phyloP scores from a whole-genome alignment of 768 basidiomycete species.

The Filobasidium floriforme region DNA sequence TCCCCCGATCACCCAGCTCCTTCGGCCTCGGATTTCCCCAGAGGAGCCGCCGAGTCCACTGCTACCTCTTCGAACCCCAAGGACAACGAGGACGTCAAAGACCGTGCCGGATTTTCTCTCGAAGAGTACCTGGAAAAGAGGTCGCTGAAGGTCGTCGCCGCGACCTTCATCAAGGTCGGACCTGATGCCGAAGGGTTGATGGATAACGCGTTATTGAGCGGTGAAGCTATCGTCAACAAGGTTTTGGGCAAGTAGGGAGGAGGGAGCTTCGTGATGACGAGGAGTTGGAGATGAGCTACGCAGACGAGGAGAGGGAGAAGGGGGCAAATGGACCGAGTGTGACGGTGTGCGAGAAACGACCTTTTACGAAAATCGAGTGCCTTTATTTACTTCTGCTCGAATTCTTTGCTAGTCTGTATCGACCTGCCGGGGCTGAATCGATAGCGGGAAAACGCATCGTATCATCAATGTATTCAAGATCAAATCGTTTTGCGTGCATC shows the following conservation, averaged over 20 bases:
- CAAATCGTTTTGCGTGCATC: no score
- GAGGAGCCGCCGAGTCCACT: neutral
- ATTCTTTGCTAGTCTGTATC: no score
- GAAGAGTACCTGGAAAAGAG: constrained; percentile 3
- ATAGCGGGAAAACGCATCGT: no score
- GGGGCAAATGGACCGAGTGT: neutral
- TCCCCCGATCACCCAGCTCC: constrained; percentile 6
- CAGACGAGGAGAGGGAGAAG: neutral
- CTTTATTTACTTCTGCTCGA: no score
- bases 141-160: constrained; percentile 7
- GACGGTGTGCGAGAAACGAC: no score
- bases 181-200: constrained; percentile 16
- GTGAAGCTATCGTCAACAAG: constrained; percentile 9
- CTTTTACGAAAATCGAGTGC: no score
- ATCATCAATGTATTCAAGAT: no score
- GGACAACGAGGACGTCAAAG: constrained; percentile 7
- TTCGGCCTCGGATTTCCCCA: constrained; percentile 6
- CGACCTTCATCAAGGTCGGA: constrained; percentile 9
- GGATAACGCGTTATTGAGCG: constrained; percentile 8
- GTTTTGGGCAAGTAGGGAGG: constrained; percentile 9
- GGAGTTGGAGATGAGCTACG: neutral
- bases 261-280: neutral
- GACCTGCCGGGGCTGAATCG: no score
- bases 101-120: constrained; percentile 8
- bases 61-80: constrained; percentile 10